Percentiles rank a stretch among this genome's conserved stretches.
Evolutionary conservation across 208 protist species (phyloP).

Genomic region (Trypanosoma theileri): DNA sequence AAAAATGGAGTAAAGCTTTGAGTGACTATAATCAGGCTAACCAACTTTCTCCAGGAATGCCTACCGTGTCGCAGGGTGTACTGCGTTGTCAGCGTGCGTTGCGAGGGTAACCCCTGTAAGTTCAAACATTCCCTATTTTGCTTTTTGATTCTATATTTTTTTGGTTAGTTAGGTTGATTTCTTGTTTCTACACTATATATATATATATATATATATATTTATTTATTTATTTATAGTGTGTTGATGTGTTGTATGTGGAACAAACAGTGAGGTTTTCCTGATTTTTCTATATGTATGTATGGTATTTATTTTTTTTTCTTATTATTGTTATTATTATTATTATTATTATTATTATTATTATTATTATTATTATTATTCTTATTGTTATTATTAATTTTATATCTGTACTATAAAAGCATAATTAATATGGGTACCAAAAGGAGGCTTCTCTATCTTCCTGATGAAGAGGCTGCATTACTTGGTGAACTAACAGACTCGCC

Average conservation of each 20-base stretch:
- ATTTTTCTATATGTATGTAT: not conserved
- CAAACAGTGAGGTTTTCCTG: not conserved
- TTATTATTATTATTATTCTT: constrained; percentile 10
- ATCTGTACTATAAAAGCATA: not conserved
- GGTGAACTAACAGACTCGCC: constrained; percentile 54
- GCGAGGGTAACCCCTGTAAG: constrained; percentile 21
- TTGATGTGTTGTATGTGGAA: too few species aligned
- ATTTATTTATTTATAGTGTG: too few species aligned
- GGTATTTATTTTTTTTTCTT: constrained; percentile 4
- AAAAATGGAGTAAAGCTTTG: constrained; percentile 90
- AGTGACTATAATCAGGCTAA: constrained; percentile 84
- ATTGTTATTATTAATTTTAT: constrained; percentile 13
- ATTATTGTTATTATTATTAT: constrained; percentile 13
- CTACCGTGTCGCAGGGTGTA: constrained; percentile 68
- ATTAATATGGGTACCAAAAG: constrained; percentile 53
- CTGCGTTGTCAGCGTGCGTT: constrained; percentile 78
- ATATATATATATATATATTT: not conserved
- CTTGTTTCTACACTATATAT: not conserved
- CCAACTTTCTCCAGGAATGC: constrained; percentile 49
- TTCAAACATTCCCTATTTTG: not conserved
- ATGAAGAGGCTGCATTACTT: constrained; percentile 58
- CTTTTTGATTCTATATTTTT: not conserved
- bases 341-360: constrained; percentile 10
- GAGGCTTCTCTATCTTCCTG: constrained; percentile 70
- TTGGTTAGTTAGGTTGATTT: too few species aligned